Evolutionary conservation across 192 early-diverging fungal genomes (phyloP).

Genomic region (Umbelopsis sp.): DNA sequence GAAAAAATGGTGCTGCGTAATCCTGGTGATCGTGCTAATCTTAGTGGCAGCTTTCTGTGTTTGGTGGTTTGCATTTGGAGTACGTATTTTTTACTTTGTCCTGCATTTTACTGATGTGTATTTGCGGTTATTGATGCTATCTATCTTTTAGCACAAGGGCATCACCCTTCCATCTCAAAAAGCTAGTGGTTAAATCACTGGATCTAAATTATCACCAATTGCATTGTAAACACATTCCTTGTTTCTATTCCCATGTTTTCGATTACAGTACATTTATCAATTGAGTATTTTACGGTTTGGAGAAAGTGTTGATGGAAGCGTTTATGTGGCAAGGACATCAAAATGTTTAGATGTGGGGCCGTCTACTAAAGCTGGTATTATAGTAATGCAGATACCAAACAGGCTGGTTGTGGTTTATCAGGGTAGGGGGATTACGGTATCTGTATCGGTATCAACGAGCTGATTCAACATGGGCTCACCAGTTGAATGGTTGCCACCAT

Average conservation of each 20-base stretch:
- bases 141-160: background rate
- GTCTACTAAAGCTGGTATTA: no score
- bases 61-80: conserved; percentile 41
- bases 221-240: conserved; percentile 10
- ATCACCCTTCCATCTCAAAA: background rate
- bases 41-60: conserved; percentile 32
- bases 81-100: background rate
- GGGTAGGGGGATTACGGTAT: no score
- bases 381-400: no score
- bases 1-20: conserved; percentile 44
- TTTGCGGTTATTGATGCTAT: no score
- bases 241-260: background rate
- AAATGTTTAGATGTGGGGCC: no score
- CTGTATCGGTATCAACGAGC: no score
- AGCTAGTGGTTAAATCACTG: background rate
- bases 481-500: no score
- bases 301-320: no score
- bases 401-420: no score
- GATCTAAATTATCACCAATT: background rate
- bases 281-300: conserved; percentile 1
- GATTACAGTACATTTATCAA: conserved; percentile 16
- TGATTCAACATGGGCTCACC: no score
- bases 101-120: no score
- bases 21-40: conserved; percentile 36
- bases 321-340: no score